These are phyloP conservation scores for Lathyrus aphaca DNA, from an alignment of 306 rosid genomes.

Conservation along the genomic window DNA sequence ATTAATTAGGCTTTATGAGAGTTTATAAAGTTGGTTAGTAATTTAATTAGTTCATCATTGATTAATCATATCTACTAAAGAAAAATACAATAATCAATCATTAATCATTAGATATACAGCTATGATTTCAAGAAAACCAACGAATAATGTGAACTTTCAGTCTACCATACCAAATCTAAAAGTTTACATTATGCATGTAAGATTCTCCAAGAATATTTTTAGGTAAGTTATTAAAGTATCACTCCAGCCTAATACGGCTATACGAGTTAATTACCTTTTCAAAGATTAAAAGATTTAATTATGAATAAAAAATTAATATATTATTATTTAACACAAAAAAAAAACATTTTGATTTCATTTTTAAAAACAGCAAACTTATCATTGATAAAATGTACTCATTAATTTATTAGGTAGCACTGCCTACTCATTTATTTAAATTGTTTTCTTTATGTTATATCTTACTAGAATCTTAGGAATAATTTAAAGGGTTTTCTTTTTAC, in stretches of 20 bases:
- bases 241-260: slow-evolving; percentile 19
- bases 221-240: neutral
- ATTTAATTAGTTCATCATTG: neutral
- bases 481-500: too few relatives aligned
- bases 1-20: too few relatives aligned
- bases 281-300: neutral
- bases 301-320: too few relatives aligned
- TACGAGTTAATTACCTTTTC: neutral
- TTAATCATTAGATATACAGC: slow-evolving; percentile 41
- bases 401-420: neutral
- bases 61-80: slow-evolving; percentile 11
- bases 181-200: neutral
- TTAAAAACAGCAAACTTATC: neutral
- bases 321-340: neutral
- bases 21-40: too few relatives aligned
- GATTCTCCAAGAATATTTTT: neutral
- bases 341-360: neutral
- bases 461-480: too few relatives aligned
- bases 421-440: neutral
- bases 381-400: neutral
- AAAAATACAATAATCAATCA: neutral
- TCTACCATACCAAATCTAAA: slow-evolving; percentile 32
- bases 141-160: slow-evolving; percentile 25
- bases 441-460: too few relatives aligned
- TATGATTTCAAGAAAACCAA: slow-evolving; percentile 32